phyloP scores from a whole-genome alignment of 257 asterid species.

The Osmanthus fragrans region DNA sequence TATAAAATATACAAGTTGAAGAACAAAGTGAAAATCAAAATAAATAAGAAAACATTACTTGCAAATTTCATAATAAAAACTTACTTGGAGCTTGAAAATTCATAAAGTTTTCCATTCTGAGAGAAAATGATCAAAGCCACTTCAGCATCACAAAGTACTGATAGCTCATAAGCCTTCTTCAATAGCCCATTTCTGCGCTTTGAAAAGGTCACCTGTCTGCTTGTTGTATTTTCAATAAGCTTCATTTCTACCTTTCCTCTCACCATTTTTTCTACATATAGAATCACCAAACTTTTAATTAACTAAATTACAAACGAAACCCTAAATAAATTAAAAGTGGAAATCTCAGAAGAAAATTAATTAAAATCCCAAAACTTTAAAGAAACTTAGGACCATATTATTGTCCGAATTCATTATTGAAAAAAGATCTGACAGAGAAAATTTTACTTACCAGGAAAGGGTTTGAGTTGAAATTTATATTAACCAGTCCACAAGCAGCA shows the following conservation, averaged over 20 bases:
- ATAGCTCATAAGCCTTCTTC: conserved; percentile 78
- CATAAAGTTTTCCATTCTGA: conserved; percentile 63
- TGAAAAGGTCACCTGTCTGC: conserved; percentile 71
- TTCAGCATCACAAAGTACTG: conserved; percentile 73
- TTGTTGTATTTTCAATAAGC: conserved; percentile 60
- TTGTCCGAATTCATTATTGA: neutral
- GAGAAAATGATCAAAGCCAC: conserved; percentile 75
- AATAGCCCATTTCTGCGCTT: conserved; percentile 67
- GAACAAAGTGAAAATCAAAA: conserved; percentile 14
- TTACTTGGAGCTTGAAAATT: conserved; percentile 72
- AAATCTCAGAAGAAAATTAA: conserved; percentile 10
- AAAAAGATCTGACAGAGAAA: neutral
- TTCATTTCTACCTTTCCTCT: conserved; percentile 75
- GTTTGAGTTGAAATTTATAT: conserved; percentile 18
- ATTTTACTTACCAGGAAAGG: neutral
- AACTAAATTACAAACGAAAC: neutral
- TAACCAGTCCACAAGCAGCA: neutral
- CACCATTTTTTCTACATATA: conserved; percentile 44
- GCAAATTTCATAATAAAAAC: conserved; percentile 7
- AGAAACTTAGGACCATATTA: neutral
- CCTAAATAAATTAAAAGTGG: neutral
- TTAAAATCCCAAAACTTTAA: neutral
- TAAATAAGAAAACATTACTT: neutral
- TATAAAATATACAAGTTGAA: conserved; percentile 15
- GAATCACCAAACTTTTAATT: neutral